Evolutionary conservation across 2,329 filamentous ascomycete species (phyloP), one percentile per base, ranked within the genome.

Genomic region (Scorias spongiosa): DNA sequence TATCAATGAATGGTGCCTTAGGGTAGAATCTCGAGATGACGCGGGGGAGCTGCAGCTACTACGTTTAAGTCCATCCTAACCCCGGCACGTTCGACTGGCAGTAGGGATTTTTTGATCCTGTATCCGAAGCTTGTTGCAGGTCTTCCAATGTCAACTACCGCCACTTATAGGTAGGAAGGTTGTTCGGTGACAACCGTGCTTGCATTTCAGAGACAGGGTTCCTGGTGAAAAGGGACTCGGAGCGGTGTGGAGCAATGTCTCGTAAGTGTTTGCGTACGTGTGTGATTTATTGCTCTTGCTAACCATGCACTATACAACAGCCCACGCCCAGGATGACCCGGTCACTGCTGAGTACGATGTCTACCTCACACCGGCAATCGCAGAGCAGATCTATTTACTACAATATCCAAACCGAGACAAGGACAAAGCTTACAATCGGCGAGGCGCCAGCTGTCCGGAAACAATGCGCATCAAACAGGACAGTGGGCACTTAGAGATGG

Each of bases 401-500:
- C 88, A 96, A 67, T 93, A 93, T 63, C 81, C 88, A 20, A 88
- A 88, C 64, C 82, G 84, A 49, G 70, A 71, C 34, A 69, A 76
- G 46, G 69, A 75, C 36, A 73, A 80, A 49, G 71, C 75, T 5
- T 81, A 83, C 63, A 74, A 74, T 44, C 70, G 75, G 17, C 58
- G 64, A 10, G 64, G 67, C 42, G 65, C 67, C 12, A 69, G 74
- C 28, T 69, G 72, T 44, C 83, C 89, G 10, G 68, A 76, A 12
- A 78, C 82, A 54, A 69, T 96, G 55, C 85, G 89, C 52, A 68
- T 94, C 60, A 98, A 96, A 67, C 75, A 80, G 11, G 67, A 74
- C 45, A 76, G 84, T 0, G 88, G 88, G 44, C 84, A 95, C 66
- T 71, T 95, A 45, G 91, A 98, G 65, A 71, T 96, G 42, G 91